Conservation (phyloP, 169 alveolate genomes). For the Eimeria zaria region DNA sequence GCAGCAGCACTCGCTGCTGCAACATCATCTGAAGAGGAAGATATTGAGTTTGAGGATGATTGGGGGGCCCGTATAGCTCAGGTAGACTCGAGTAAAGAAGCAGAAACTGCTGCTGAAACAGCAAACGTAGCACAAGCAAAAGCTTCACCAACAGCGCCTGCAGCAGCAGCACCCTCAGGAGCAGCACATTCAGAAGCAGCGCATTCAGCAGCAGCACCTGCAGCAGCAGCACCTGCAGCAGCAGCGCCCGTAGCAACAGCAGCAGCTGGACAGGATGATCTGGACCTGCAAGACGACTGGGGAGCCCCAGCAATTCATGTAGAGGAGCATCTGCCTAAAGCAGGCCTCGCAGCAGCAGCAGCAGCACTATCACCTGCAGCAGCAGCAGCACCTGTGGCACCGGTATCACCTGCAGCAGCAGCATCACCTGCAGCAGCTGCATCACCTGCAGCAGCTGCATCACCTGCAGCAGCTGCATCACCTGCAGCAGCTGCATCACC, state of each 20-base stretch:
- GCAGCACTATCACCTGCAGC: neutral
- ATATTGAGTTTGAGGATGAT: neutral
- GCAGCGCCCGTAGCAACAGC: neutral
- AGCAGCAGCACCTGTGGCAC: neutral
- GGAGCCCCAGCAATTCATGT: neutral
- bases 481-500: neutral
- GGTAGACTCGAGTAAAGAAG: too few relatives aligned
- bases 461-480: neutral
- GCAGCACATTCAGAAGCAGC: too few relatives aligned
- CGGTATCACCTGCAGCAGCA: neutral
- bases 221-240: neutral
- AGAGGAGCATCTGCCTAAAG: neutral
- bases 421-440: slow-evolving; percentile 6
- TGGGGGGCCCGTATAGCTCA: too few relatives aligned
- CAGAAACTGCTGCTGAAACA: too few relatives aligned
- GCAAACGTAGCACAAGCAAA: too few relatives aligned
- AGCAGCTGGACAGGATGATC: neutral
- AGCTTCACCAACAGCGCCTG: too few relatives aligned
- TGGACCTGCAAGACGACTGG: slow-evolving; percentile 15
- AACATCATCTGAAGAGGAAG: neutral
- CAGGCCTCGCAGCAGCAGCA: neutral
- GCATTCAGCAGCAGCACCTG: neutral
- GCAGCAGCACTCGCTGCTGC: neutral
- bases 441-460: neutral
- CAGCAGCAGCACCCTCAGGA: too few relatives aligned